Evolutionary conservation across 495 filamentous ascomycete species (phyloP).

Genomic region (Xylaria flabelliformis): DNA sequence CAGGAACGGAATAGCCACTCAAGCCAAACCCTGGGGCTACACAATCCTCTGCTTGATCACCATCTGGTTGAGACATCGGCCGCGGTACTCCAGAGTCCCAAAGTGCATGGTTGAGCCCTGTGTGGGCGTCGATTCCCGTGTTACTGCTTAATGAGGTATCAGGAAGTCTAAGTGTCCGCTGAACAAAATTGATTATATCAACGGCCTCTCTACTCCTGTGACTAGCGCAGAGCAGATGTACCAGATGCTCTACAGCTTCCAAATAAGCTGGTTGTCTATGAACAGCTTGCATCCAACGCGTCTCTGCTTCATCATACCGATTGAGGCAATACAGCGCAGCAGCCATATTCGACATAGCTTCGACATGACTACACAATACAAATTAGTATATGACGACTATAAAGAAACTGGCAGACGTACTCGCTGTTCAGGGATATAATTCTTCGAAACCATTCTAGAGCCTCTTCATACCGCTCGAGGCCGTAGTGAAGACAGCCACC

Average conservation of each 20-base stretch:
- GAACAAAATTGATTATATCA: constrained; percentile 87
- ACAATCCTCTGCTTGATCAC: constrained; percentile 42
- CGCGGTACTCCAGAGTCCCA: constrained; percentile 8
- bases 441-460: constrained; percentile 85
- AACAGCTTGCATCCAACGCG: constrained; percentile 84
- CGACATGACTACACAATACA: constrained; percentile 72
- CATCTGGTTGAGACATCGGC: constrained; percentile 40
- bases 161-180: constrained; percentile 68
- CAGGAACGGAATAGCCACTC: constrained; percentile 85
- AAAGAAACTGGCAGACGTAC: constrained; percentile 56
- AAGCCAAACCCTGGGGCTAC: constrained; percentile 70
- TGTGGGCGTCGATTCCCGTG: constrained; percentile 11
- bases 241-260: constrained; percentile 95
- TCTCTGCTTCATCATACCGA: constrained; percentile 81
- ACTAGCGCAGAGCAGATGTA: constrained; percentile 83
- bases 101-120: not conserved
- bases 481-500: constrained; percentile 95
- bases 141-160: constrained; percentile 21
- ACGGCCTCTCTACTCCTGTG: constrained; percentile 87
- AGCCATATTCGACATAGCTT: constrained; percentile 92
- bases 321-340: constrained; percentile 86
- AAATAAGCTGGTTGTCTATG: constrained; percentile 87
- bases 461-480: constrained; percentile 83
- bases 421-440: constrained; percentile 81
- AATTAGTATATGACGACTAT: constrained; percentile 37